These are phyloP conservation scores for Citrus hindsii DNA, from an alignment of 345 rosid species.

Conservation along the genomic window DNA sequence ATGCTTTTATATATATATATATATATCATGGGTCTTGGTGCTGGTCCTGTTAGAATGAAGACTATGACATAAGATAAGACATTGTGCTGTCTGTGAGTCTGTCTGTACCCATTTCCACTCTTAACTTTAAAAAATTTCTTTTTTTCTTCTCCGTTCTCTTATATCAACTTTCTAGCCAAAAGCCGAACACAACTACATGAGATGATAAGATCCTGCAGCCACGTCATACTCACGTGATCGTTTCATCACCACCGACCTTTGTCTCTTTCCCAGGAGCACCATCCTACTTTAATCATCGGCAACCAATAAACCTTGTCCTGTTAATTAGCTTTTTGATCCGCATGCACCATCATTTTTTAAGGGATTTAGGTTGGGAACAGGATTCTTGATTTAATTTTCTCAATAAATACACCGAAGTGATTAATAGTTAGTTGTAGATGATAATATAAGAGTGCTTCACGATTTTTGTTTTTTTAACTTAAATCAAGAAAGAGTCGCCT, in stretches of 20 bases:
- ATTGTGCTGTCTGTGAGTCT: neutral
- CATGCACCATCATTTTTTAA: neutral
- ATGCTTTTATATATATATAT: neutral
- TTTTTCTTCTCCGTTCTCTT: neutral
- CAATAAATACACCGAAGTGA: too few relatives aligned
- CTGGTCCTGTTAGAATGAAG: neutral
- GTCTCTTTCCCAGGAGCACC: neutral
- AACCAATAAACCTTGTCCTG: neutral
- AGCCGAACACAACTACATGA: neutral
- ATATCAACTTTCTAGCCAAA: neutral
- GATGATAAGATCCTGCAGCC: neutral
- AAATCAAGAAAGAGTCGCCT: too few relatives aligned
- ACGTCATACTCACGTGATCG: slow-evolving; percentile 29
- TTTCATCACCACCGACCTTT: slow-evolving; percentile 32
- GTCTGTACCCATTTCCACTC: too few relatives aligned
- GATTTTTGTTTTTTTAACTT: too few relatives aligned
- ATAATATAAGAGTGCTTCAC: too few relatives aligned
- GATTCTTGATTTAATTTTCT: neutral
- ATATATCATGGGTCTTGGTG: neutral
- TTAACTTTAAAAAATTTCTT: too few relatives aligned
- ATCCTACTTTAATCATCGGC: too few relatives aligned
- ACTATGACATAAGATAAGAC: neutral
- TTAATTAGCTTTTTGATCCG: neutral
- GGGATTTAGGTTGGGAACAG: neutral
- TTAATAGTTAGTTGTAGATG: too few relatives aligned